A percentile compares a stretch with the other conserved stretches of the same genome.
These are phyloP conservation scores for Gaeumannomyces sp. DNA, from an alignment of 2,329 filamentous ascomycete genomes.

Conservation along the genomic window DNA sequence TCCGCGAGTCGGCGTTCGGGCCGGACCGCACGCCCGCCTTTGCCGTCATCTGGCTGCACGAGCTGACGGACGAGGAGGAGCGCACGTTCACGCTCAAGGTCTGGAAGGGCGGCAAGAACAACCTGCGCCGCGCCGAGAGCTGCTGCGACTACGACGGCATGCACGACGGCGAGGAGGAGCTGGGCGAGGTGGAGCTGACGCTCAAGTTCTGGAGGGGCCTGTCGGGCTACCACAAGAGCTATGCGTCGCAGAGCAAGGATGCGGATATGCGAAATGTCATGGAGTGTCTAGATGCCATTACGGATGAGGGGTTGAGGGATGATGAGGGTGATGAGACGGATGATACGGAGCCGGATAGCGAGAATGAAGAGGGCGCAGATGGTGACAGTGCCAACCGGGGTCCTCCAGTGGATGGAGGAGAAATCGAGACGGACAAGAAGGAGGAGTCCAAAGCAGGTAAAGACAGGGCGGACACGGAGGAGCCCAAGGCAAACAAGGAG, in stretches of 20 bases:
- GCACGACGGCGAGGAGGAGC: slow-evolving; percentile 45
- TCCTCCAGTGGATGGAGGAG: neutral
- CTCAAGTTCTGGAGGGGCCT: slow-evolving; percentile 57
- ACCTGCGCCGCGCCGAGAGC: slow-evolving; percentile 29
- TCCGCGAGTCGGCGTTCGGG: slow-evolving; percentile 48
- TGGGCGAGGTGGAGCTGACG: slow-evolving; percentile 52
- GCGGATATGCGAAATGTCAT: slow-evolving; percentile 51
- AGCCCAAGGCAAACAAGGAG: too few species aligned
- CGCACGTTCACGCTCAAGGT: slow-evolving; percentile 52
- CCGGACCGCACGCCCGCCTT: slow-evolving; percentile 54
- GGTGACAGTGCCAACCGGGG: slow-evolving; percentile 23
- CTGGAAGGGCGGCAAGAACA: slow-evolving; percentile 58
- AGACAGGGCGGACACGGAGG: slow-evolving; percentile 11
- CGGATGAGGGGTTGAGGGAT: slow-evolving; percentile 44
- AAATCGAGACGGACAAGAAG: slow-evolving; percentile 9
- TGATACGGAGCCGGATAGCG: slow-evolving; percentile 20
- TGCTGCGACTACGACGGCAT: slow-evolving; percentile 32
- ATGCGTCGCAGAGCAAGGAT: slow-evolving; percentile 45
- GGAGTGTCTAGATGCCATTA: slow-evolving; percentile 56
- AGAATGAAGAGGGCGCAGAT: slow-evolving; percentile 20
- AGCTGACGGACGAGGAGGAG: slow-evolving; percentile 63
- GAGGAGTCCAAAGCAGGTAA: slow-evolving; percentile 25
- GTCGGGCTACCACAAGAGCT: slow-evolving; percentile 50
- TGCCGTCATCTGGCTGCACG: slow-evolving; percentile 60
- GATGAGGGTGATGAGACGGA: slow-evolving; percentile 17